These are phyloP conservation scores for Halophytophthora polymorphica DNA, from an alignment of 352 stramenopile genomes.

Conservation along the genomic window DNA sequence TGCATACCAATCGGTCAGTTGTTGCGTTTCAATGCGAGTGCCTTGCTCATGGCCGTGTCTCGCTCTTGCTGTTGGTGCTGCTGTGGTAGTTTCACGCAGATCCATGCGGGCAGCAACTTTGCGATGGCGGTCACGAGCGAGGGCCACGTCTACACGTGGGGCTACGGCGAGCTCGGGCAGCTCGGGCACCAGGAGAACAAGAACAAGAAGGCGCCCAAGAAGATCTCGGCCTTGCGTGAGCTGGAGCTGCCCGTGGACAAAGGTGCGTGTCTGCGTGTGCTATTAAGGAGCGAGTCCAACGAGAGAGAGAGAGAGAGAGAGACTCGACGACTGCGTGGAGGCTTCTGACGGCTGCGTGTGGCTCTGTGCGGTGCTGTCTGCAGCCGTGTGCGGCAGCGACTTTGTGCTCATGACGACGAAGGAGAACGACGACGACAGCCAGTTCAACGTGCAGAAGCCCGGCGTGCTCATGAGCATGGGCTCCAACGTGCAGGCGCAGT, in stretches of 20 bases:
- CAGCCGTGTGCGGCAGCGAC: constrained; percentile 56
- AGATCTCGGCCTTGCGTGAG: constrained; percentile 79
- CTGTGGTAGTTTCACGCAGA: constrained; percentile 45
- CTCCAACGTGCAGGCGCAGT: constrained; percentile 63
- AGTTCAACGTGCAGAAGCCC: constrained; percentile 74
- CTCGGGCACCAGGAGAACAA: constrained; percentile 85
- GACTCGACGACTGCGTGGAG: too few species aligned
- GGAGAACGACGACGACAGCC: constrained; percentile 57
- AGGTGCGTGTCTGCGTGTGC: constrained; percentile 24
- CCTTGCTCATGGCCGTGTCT: not conserved
- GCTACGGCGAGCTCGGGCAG: constrained; percentile 72
- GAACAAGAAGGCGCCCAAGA: constrained; percentile 83
- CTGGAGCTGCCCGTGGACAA: constrained; percentile 69
- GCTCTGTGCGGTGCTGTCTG: constrained; percentile 5
- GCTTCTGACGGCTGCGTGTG: constrained; percentile 6
- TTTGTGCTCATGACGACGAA: constrained; percentile 75
- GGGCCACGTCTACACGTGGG: constrained; percentile 79
- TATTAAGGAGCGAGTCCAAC: constrained; percentile 1
- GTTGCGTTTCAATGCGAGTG: not conserved
- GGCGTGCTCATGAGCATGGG: constrained; percentile 84
- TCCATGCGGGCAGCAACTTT: constrained; percentile 61
- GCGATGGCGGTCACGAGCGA: constrained; percentile 47
- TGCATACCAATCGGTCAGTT: not conserved
- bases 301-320: constrained; percentile 9
- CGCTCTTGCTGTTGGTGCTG: not conserved